phyloP scores from a whole-genome alignment of 257 asterid species.

The Paraleonurus japonicus region DNA sequence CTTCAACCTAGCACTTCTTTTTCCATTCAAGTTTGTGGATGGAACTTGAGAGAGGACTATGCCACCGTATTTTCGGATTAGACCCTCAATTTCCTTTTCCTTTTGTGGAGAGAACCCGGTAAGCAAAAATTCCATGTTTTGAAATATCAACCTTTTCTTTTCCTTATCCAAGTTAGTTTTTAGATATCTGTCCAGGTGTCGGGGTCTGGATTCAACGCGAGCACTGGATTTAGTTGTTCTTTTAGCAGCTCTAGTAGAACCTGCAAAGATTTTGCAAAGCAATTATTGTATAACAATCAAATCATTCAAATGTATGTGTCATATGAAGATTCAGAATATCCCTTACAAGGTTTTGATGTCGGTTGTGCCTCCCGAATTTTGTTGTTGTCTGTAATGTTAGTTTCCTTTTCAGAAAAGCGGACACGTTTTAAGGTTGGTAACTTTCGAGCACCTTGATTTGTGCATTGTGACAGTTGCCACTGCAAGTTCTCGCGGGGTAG shows the following conservation, averaged over 20 bases:
- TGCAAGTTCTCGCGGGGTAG: slow-evolving; percentile 28
- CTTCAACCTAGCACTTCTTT: slow-evolving; percentile 41
- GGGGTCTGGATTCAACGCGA: slow-evolving; percentile 43
- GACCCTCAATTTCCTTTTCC: slow-evolving; percentile 64
- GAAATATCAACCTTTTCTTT: slow-evolving; percentile 57
- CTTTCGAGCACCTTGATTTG: slow-evolving; percentile 29
- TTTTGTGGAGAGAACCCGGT: slow-evolving; percentile 66
- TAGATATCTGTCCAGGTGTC: slow-evolving; percentile 32
- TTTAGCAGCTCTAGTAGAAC: slow-evolving; percentile 42
- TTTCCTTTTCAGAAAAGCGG: slow-evolving; percentile 45
- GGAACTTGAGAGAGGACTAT: slow-evolving; percentile 66
- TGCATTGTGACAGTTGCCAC: slow-evolving; percentile 23
- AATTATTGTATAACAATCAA: slow-evolving; percentile 20
- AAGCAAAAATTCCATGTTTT: slow-evolving; percentile 69
- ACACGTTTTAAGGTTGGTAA: slow-evolving; percentile 49
- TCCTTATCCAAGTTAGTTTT: slow-evolving; percentile 28
- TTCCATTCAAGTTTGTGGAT: slow-evolving; percentile 41
- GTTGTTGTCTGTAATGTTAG: slow-evolving; percentile 27
- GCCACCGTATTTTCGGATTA: slow-evolving; percentile 69
- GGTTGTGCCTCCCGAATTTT: slow-evolving; percentile 36
- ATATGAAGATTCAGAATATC: slow-evolving; percentile 23
- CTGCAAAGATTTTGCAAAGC: slow-evolving; percentile 41
- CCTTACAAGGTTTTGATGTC: slow-evolving; percentile 47
- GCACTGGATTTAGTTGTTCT: slow-evolving; percentile 34
- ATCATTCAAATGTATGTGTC: slow-evolving; percentile 4